Percentiles rank a stretch among this genome's conserved stretches.
Evolutionary conservation across 2,329 filamentous ascomycete species (phyloP).

Genomic region (Chaetomiaceae sp.): DNA sequence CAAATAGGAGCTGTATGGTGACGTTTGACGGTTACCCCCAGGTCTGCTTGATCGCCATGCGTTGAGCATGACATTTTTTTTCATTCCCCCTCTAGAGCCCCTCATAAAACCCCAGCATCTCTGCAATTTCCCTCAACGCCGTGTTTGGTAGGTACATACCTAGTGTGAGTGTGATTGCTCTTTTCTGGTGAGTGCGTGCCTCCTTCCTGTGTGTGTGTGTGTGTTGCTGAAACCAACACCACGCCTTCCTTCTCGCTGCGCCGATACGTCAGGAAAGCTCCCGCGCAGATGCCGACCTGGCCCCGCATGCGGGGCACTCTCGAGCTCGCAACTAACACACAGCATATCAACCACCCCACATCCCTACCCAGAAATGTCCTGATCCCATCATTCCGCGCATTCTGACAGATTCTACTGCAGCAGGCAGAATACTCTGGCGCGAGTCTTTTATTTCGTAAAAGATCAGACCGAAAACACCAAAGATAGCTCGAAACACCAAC

Average conservation of each 20-base stretch:
- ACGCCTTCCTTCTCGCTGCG: constrained; percentile 1
- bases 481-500: background rate
- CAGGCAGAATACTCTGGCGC: constrained; percentile 2
- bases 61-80: background rate
- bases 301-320: constrained; percentile 16
- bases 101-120: background rate
- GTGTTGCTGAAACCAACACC: constrained; percentile 13
- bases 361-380: background rate
- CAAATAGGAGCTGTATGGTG: constrained; percentile 5
- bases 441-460: background rate
- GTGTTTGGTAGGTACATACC: background rate
- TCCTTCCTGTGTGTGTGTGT: too few species aligned
- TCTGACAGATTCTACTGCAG: constrained; percentile 1
- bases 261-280: constrained; percentile 7
- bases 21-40: constrained; percentile 11
- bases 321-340: constrained; percentile 5
- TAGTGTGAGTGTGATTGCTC: background rate
- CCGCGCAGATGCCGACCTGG: background rate
- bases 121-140: background rate
- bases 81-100: background rate
- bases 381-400: constrained; percentile 4
- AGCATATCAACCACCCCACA: constrained; percentile 14
- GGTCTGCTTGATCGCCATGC: background rate
- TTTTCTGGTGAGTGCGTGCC: background rate
- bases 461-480: background rate